These are phyloP conservation scores for Gossypium longicalyx DNA, from an alignment of 345 rosid genomes.

Conservation along the genomic window DNA sequence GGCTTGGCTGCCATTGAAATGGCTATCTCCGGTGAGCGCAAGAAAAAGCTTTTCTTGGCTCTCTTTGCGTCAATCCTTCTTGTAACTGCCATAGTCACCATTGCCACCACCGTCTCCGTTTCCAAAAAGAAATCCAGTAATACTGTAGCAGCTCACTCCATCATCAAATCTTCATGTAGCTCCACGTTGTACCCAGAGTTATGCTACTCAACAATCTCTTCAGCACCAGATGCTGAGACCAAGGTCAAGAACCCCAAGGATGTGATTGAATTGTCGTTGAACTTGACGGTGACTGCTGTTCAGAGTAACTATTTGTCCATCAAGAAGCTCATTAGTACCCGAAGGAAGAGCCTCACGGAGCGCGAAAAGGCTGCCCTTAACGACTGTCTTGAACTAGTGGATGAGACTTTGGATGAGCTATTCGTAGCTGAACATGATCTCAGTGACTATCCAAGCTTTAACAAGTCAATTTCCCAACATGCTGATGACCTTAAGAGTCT, in stretches of 20 bases:
- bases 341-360: constrained; percentile 25
- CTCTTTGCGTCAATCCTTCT: constrained; percentile 25
- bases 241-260: constrained; percentile 44
- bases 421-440: constrained; percentile 28
- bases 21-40: constrained; percentile 13
- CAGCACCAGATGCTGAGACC: constrained; percentile 18
- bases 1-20: background rate
- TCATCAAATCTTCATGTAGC: constrained; percentile 50
- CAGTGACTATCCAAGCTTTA: constrained; percentile 21
- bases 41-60: constrained; percentile 23
- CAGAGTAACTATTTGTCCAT: constrained; percentile 45
- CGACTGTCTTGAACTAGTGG: constrained; percentile 53
- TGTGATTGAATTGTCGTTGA: constrained; percentile 48
- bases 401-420: constrained; percentile 54
- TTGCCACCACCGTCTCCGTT: constrained; percentile 10
- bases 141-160: constrained; percentile 22
- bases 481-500: constrained; percentile 41
- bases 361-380: constrained; percentile 50
- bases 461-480: constrained; percentile 26
- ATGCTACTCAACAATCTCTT: constrained; percentile 49
- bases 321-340: constrained; percentile 30
- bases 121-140: constrained; percentile 8
- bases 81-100: constrained; percentile 7
- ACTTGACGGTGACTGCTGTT: constrained; percentile 45
- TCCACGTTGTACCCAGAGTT: constrained; percentile 49